Conservation (phyloP, 208 protist species). For the Herpetomonas samuelpessoai region DNA sequence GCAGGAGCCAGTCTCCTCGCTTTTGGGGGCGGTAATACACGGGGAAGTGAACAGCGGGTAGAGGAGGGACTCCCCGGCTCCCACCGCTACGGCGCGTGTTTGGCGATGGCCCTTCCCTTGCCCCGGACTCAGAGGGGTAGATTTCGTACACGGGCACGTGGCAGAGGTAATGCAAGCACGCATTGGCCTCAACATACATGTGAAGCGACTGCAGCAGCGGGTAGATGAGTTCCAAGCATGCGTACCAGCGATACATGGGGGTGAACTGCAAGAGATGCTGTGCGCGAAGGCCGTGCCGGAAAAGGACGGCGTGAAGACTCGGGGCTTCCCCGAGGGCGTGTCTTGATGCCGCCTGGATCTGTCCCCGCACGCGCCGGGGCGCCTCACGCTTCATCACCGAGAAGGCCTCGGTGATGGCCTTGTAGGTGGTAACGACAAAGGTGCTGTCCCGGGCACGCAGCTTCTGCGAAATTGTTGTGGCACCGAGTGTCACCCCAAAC, state of each 20-base stretch:
- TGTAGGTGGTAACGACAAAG: slow-evolving; percentile 22
- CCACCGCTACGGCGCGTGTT: neutral
- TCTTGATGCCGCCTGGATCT: neutral
- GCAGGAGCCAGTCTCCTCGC: slow-evolving; percentile 60
- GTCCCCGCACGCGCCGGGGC: neutral
- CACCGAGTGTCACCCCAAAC: slow-evolving; percentile 19
- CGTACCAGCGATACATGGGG: slow-evolving; percentile 69
- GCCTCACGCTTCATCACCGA: slow-evolving; percentile 18
- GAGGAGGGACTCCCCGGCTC: neutral
- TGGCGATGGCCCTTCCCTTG: neutral
- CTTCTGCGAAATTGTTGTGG: slow-evolving; percentile 20
- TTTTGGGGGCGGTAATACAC: slow-evolving; percentile 62
- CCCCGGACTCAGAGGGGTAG: too few relatives aligned
- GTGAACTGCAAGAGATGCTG: slow-evolving; percentile 68
- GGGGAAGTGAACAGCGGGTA: slow-evolving; percentile 22
- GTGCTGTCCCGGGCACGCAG: slow-evolving; percentile 12
- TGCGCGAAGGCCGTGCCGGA: slow-evolving; percentile 35
- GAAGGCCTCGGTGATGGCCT: slow-evolving; percentile 17
- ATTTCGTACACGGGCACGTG: slow-evolving; percentile 52
- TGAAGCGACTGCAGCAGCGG: slow-evolving; percentile 46
- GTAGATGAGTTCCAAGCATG: slow-evolving; percentile 61
- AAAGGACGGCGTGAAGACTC: slow-evolving; percentile 26
- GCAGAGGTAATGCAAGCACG: slow-evolving; percentile 50
- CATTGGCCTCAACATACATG: slow-evolving; percentile 59
- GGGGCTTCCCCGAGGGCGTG: neutral